A percentile compares a stretch with the other conserved stretches of the same genome.
phyloP scores from a whole-genome alignment of 2,329 filamentous ascomycete species.

The Aspergillus sp. region DNA sequence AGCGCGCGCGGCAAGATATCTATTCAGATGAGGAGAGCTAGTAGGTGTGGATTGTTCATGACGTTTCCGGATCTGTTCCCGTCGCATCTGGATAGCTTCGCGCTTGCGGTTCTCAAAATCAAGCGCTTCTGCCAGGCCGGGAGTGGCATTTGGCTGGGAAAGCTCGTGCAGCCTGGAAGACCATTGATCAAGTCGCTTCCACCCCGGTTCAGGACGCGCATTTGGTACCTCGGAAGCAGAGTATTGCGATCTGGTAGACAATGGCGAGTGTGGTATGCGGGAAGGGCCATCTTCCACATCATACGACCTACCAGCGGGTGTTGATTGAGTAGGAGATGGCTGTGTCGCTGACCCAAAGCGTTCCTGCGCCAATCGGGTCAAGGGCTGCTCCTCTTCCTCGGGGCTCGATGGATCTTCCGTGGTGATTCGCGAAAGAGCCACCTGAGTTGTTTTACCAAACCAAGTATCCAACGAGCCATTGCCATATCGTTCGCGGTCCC shows the following conservation, averaged over 20 bases:
- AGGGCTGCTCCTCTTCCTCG: slow-evolving; percentile 1
- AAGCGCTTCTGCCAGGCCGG: slow-evolving; percentile 30
- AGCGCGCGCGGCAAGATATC: slow-evolving; percentile 31
- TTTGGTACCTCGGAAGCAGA: not conserved
- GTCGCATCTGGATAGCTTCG: slow-evolving; percentile 27
- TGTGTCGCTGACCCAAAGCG: slow-evolving; percentile 11
- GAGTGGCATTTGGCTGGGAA: slow-evolving; percentile 6
- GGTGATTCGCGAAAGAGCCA: not conserved
- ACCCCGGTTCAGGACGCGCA: not conserved
- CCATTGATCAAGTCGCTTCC: slow-evolving; percentile 21
- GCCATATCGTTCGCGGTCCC: slow-evolving; percentile 19
- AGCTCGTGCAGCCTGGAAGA: slow-evolving; percentile 20
- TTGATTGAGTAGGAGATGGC: not conserved
- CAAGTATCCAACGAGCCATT: slow-evolving; percentile 31
- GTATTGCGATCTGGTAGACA: not conserved
- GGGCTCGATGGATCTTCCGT: not conserved
- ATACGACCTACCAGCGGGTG: not conserved
- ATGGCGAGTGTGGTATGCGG: not conserved
- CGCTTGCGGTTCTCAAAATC: slow-evolving; percentile 40
- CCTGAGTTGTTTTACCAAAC: slow-evolving; percentile 22
- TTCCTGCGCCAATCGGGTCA: slow-evolving; percentile 13
- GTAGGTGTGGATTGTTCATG: slow-evolving; percentile 1
- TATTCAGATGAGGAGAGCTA: slow-evolving; percentile 28
- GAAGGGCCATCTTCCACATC: not conserved
- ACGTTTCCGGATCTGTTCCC: slow-evolving; percentile 16